Conservation (phyloP, 2,329 filamentous ascomycete species). For the Balansia obtecta region DNA sequence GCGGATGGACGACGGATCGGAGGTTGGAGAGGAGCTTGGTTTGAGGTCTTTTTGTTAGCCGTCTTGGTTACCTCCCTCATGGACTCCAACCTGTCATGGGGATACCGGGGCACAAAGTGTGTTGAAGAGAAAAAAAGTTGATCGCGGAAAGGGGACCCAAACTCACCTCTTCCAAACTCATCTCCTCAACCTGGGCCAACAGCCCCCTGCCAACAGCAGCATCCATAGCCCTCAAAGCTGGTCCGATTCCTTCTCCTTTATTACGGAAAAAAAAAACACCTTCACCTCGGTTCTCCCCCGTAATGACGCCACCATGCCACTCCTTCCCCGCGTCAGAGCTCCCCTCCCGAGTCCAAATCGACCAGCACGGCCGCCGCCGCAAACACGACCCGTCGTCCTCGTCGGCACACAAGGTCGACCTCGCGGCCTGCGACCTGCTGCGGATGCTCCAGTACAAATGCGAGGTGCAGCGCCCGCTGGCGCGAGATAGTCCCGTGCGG, state of each 20-base stretch:
- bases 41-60: too few relatives aligned
- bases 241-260: too few relatives aligned
- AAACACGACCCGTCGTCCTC: slow-evolving; percentile 29
- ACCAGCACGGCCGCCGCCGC: slow-evolving; percentile 36
- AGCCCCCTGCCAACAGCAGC: slow-evolving; percentile 34
- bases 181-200: slow-evolving; percentile 43
- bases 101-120: too few relatives aligned
- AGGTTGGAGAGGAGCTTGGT: slow-evolving; percentile 6
- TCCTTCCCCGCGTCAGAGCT: slow-evolving; percentile 42
- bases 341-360: slow-evolving; percentile 34
- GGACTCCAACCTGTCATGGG: too few relatives aligned
- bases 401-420: slow-evolving; percentile 29
- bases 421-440: slow-evolving; percentile 42
- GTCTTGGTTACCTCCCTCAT: too few relatives aligned
- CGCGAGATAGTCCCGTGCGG: slow-evolving; percentile 32
- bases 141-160: too few relatives aligned
- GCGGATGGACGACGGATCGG: not conserved
- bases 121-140: not conserved
- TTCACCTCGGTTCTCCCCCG: not conserved
- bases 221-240: slow-evolving; percentile 18
- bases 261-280: not conserved
- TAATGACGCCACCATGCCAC: slow-evolving; percentile 47
- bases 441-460: slow-evolving; percentile 51
- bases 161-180: slow-evolving; percentile 47
- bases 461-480: slow-evolving; percentile 35